A percentile compares a stretch with the other conserved stretches of the same genome.
These are phyloP conservation scores for Phytophthora foliorum DNA, from an alignment of 352 stramenopile genomes.

Conservation along the genomic window DNA sequence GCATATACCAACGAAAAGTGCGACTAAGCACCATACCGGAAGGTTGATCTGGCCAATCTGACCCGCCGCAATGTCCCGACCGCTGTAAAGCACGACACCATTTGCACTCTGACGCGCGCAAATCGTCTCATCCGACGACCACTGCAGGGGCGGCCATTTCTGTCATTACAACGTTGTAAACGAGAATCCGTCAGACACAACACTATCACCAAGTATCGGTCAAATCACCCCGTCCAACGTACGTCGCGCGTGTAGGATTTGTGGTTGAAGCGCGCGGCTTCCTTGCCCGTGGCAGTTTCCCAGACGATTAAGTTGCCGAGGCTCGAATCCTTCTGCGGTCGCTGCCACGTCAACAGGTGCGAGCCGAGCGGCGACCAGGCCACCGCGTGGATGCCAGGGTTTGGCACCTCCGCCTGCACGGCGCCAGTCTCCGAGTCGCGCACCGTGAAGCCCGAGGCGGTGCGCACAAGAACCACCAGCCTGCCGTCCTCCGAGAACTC, in stretches of 20 bases:
- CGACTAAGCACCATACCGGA: slow-evolving; percentile 49
- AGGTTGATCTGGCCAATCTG: slow-evolving; percentile 80
- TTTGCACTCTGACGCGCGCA: slow-evolving; percentile 82
- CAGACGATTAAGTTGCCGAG: slow-evolving; percentile 89
- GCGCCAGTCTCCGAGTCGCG: slow-evolving; percentile 73
- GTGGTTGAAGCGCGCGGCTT: slow-evolving; percentile 84
- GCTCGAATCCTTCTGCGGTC: slow-evolving; percentile 76
- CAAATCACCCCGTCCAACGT: slow-evolving; percentile 23
- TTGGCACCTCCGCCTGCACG: slow-evolving; percentile 67
- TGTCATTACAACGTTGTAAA: slow-evolving; percentile 29
- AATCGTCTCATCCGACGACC: slow-evolving; percentile 91
- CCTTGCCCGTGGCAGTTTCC: slow-evolving; percentile 63
- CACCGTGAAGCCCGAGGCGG: slow-evolving; percentile 72
- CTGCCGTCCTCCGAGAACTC: slow-evolving; percentile 79
- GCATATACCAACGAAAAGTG: neutral
- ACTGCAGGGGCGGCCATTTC: slow-evolving; percentile 93
- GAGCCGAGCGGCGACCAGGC: slow-evolving; percentile 86
- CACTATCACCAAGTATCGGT: neutral
- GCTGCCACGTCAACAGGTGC: slow-evolving; percentile 91
- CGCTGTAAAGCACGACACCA: slow-evolving; percentile 84
- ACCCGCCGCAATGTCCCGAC: slow-evolving; percentile 61
- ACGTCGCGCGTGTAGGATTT: slow-evolving; percentile 88
- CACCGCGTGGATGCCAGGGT: slow-evolving; percentile 80
- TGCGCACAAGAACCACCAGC: slow-evolving; percentile 72
- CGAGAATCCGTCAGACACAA: slow-evolving; percentile 10